Evolutionary conservation across 2,329 filamentous ascomycete species (phyloP), one percentile per base, ranked within the genome.

Genomic region (Clathrospora elynae): DNA sequence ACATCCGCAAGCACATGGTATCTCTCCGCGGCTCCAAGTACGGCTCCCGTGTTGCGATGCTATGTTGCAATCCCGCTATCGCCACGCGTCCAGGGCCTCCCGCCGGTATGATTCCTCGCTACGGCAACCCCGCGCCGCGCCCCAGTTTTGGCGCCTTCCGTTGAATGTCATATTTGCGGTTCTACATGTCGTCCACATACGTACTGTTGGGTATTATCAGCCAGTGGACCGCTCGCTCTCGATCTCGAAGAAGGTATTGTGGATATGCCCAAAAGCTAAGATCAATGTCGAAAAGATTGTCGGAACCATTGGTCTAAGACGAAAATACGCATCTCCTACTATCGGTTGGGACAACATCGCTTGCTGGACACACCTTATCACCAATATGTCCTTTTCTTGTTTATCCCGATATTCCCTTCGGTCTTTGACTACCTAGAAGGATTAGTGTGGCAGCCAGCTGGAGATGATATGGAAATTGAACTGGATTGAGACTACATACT

Each of bases 1-100:
- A 99, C 67, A 95, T 99, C 61, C 87, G 81, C 60, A 97, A 97
- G 81, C 93, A 99, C 72, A 99, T 99, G 93, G 93, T 99, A 6
- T 99, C 93, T 42, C 86, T 99, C 34, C 88, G 93, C 49, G 93
- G 93, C 43, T 97, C 93, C 65, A 99, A 99, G 72, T 99, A 97
- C 69, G 93, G 93, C 49, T 99, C 93, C 46, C 89, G 93, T 44
- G 93, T 99, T 51, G 93, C 93, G 20, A 97, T 99, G 92, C 86
- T 99, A 40, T 99, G 95, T 76, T 95, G 90, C 74, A 97, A 97
- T 71, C 92, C 91, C 24, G 90, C 89, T 33, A 84, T 90, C 57
- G 82, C 88, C 37, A 96, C 90, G 59, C 89, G 91, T 41, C 91
- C 92, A 49, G 92, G 91, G 28, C 90, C 91, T 54, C 88, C 88